Percentiles rank a stretch among this genome's conserved stretches.
Evolutionary conservation across 805 yeast species (phyloP).

Genomic region (Cyberlindnera mycetangii): DNA sequence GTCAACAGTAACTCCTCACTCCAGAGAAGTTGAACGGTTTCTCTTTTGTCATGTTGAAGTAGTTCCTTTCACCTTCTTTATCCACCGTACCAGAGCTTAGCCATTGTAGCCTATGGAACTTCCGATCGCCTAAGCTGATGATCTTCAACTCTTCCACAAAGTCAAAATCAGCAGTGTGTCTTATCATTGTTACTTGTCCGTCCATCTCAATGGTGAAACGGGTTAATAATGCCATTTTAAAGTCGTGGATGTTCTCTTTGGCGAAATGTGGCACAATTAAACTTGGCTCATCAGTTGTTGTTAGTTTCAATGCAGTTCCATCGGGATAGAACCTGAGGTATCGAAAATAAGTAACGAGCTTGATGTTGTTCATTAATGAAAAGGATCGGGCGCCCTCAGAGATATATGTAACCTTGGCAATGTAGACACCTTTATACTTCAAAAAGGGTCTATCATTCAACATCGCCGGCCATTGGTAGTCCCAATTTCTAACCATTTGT

Average conservation of each 20-base stretch:
- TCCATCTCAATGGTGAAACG: constrained; percentile 49
- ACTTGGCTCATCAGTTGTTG: constrained; percentile 71
- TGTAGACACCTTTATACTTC: constrained; percentile 80
- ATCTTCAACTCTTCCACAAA: constrained; percentile 65
- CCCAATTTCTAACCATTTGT: constrained; percentile 39
- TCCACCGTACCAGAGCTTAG: constrained; percentile 54
- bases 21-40: constrained; percentile 75
- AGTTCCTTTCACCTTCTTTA: constrained; percentile 52
- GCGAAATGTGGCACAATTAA: constrained; percentile 57
- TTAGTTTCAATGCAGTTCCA: constrained; percentile 68
- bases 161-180: constrained; percentile 56
- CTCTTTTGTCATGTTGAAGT: constrained; percentile 64
- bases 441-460: constrained; percentile 63
- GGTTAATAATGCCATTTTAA: constrained; percentile 33
- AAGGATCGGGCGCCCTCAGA: constrained; percentile 78
- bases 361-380: constrained; percentile 66
- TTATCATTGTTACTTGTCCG: constrained; percentile 50
- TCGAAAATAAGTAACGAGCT: constrained; percentile 84
- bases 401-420: constrained; percentile 79
- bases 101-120: constrained; percentile 77
- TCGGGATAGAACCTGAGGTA: constrained; percentile 78
- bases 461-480: constrained; percentile 36
- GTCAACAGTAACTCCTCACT: constrained; percentile 37
- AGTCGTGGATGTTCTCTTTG: constrained; percentile 32
- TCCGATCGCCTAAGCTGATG: constrained; percentile 54